Base-by-base conservation (phyloP, 768 basidiomycete species). In the Boletus rubroflammeus region DNA sequence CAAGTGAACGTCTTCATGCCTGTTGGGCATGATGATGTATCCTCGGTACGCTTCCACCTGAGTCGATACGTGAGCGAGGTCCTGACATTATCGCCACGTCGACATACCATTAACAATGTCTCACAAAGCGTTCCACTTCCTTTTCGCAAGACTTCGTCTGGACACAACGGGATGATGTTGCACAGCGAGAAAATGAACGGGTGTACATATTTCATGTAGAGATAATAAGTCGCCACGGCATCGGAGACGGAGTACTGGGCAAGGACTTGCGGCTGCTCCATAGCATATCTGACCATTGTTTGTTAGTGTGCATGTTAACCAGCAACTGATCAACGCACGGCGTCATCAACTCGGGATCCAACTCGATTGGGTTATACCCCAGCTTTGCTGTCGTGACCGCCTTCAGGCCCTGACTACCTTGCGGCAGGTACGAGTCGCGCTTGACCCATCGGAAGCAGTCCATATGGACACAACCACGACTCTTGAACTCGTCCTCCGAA, bases 161-260 rank as follows among this genome's bases (percentile, higher is more conserved):
- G 94, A 64, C 86, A 87, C 50, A 99, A 80, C 11, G 97, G 96
- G 62, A 99, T 98, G 71, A 98, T 99, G 77, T 97, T 99, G 73
- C 97, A 98, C 35, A 99, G 74, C 9, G 97, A 98, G 76, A 99
- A 99, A 58, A 99, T 92, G 80, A 99, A 99, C 0, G 97, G 97
- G 66, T 98, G 95, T 10, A 99, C 95, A 64, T 99, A 99, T 94
- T 98, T 99, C 97, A 98, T 99, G 75, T 99, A 98, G 34, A 99
- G 81, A 71, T 98, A 98, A 70, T 99, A 98, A 1, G 97, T 99
- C n/a, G 97, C 96, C 10, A 98, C 97, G 0, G 97, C 97, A 79
- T 99, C 97, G 70, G 97, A 99, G 26, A 99, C 97, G 62, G 97
- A 98, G 72, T 99, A 99, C 66, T 95, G 92, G 0, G 97, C 96